Evolutionary conservation across 1,284 basidiomycete genomes (phyloP).

Genomic region (Ganoderma resinaceum): DNA sequence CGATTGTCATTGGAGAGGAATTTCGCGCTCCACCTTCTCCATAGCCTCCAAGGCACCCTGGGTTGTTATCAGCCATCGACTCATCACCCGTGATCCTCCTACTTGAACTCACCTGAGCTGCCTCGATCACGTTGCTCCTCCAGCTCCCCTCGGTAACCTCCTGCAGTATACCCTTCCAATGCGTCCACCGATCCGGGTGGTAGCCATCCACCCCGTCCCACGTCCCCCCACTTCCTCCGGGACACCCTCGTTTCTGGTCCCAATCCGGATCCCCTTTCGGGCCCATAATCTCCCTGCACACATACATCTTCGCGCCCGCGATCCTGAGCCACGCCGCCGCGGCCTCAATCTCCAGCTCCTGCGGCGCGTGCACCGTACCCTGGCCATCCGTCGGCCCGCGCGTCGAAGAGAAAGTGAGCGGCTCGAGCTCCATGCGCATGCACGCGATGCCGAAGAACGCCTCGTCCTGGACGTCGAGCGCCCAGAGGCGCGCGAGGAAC

Average conservation of each 20-base stretch:
- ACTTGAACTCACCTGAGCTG: conserved; percentile 14
- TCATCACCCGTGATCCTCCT: not conserved
- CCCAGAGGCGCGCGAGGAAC: conserved; percentile 24
- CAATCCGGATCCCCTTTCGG: conserved; percentile 21
- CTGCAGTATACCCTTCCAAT: conserved; percentile 17
- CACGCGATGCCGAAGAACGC: conserved; percentile 19
- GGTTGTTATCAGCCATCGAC: not conserved
- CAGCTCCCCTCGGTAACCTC: conserved; percentile 9
- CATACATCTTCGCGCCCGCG: conserved; percentile 19
- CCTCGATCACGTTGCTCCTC: conserved; percentile 17
- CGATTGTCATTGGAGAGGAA: not conserved
- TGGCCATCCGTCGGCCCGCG: not conserved
- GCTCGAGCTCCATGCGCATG: conserved; percentile 20
- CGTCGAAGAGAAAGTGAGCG: conserved; percentile 14
- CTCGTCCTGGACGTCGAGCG: conserved; percentile 19
- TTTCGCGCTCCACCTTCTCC: not conserved
- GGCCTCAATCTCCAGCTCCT: conserved; percentile 14
- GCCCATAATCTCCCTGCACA: conserved; percentile 18
- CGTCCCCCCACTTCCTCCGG: conserved; percentile 19
- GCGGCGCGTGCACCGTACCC: not conserved
- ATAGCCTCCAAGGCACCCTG: not conserved
- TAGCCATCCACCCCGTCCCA: conserved; percentile 25
- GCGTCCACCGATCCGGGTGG: conserved; percentile 23
- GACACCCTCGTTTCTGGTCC: not conserved
- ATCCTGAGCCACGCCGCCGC: conserved; percentile 17